phyloP scores from a whole-genome alignment of 768 basidiomycete species.

The Hypsizygus marmoreus region DNA sequence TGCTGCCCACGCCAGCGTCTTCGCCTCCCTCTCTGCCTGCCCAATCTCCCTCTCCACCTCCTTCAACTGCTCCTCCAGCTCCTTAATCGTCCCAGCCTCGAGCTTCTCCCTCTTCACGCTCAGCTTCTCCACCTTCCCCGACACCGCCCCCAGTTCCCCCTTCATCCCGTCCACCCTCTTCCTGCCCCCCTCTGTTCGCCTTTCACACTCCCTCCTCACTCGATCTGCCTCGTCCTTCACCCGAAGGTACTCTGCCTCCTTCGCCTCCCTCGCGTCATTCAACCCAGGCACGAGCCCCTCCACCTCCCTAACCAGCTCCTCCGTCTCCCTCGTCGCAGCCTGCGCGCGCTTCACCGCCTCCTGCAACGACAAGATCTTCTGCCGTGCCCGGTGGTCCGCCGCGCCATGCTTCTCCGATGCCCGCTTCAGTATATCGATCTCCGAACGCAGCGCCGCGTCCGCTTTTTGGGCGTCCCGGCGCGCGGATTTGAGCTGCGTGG shows the following conservation, averaged over 20 bases:
- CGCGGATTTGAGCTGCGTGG: slow-evolving; percentile 70
- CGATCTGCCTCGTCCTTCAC: slow-evolving; percentile 53
- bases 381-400: slow-evolving; percentile 77
- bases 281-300: slow-evolving; percentile 46
- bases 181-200: slow-evolving; percentile 45
- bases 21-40: slow-evolving; percentile 35
- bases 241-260: slow-evolving; percentile 42
- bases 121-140: slow-evolving; percentile 69
- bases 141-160: slow-evolving; percentile 56
- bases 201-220: slow-evolving; percentile 45
- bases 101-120: slow-evolving; percentile 66
- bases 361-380: slow-evolving; percentile 86
- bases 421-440: slow-evolving; percentile 83
- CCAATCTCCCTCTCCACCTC: slow-evolving; percentile 65
- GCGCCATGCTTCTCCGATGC: slow-evolving; percentile 78
- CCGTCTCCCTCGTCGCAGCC: slow-evolving; percentile 50
- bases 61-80: slow-evolving; percentile 67
- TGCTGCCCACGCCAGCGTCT: slow-evolving; percentile 10
- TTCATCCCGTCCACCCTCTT: slow-evolving; percentile 58
- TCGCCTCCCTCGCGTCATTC: slow-evolving; percentile 35
- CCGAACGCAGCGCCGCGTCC: slow-evolving; percentile 76
- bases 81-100: slow-evolving; percentile 56
- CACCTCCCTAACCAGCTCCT: slow-evolving; percentile 47
- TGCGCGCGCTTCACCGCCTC: slow-evolving; percentile 84
- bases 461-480: slow-evolving; percentile 84